These are phyloP conservation scores for Dissophora ornata DNA, from an alignment of 192 early-diverging fungal genomes.

Conservation along the genomic window DNA sequence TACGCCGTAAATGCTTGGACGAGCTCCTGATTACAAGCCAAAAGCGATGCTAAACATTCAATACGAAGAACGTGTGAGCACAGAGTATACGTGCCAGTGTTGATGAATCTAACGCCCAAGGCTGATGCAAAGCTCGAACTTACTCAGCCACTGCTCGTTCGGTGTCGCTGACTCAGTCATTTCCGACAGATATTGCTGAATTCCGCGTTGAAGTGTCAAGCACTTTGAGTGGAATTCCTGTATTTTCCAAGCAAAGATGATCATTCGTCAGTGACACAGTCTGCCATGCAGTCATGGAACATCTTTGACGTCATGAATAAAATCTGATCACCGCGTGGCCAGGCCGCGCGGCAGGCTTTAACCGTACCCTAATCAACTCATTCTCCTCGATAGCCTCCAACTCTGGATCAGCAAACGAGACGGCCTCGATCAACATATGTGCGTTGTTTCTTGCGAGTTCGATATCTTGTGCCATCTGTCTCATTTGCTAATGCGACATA, in stretches of 20 bases:
- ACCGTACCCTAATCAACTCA: slow-evolving; percentile 62
- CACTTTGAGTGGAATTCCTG: slow-evolving; percentile 70
- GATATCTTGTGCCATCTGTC: slow-evolving; percentile 60
- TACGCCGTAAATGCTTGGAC: slow-evolving; percentile 65
- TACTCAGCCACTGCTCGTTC: slow-evolving; percentile 62
- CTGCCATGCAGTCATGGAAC: no score
- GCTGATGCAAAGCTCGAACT: slow-evolving; percentile 2
- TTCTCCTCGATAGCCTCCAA: slow-evolving; percentile 67
- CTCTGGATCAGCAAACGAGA: slow-evolving; percentile 66
- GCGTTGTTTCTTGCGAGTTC: slow-evolving; percentile 65
- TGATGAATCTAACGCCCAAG: no score
- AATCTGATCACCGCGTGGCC: no score
- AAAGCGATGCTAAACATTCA: slow-evolving; percentile 58
- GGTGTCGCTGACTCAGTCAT: slow-evolving; percentile 49
- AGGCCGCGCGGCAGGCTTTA: no score
- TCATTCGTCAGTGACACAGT: no score
- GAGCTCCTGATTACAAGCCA: slow-evolving; percentile 63
- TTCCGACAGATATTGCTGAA: slow-evolving; percentile 57
- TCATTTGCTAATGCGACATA: slow-evolving; percentile 30
- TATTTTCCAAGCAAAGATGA: background rate
- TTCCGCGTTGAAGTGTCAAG: slow-evolving; percentile 51
- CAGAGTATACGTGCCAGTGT: no score
- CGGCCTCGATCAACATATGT: slow-evolving; percentile 63
- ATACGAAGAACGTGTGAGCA: background rate
- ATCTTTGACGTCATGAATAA: no score